Evolutionary conservation across 169 alveolate genomes (phyloP).

Genomic region (Theileria sp.): DNA sequence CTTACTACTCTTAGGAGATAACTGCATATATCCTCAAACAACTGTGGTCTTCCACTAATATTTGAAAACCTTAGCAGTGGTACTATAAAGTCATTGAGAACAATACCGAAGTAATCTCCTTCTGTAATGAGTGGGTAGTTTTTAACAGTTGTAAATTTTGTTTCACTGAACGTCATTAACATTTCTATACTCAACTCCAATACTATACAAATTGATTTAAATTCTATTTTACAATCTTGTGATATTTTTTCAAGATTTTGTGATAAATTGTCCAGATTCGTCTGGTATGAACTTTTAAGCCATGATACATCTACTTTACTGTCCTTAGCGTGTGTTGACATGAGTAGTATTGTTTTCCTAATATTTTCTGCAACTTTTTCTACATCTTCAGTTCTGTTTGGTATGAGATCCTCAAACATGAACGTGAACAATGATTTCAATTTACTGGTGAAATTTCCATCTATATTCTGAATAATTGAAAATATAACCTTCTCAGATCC

Average conservation of each 20-base stretch:
- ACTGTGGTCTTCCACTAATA: neutral
- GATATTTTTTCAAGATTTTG: neutral
- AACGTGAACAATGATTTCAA: slow-evolving; percentile 28
- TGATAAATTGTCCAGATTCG: neutral
- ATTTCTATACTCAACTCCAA: slow-evolving; percentile 56
- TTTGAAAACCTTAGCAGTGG: slow-evolving; percentile 50
- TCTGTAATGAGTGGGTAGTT: slow-evolving; percentile 19
- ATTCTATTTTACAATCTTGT: neutral
- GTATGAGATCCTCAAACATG: slow-evolving; percentile 24
- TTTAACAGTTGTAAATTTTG: neutral
- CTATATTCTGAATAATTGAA: slow-evolving; percentile 44
- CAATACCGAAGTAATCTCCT: slow-evolving; percentile 24
- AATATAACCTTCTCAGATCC: slow-evolving; percentile 56
- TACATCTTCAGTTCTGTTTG: neutral
- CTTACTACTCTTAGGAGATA: slow-evolving; percentile 47
- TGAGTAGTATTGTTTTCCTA: slow-evolving; percentile 25
- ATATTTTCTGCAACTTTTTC: slow-evolving; percentile 18
- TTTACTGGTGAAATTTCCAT: slow-evolving; percentile 55
- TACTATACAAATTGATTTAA: slow-evolving; percentile 30
- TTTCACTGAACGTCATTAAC: slow-evolving; percentile 12
- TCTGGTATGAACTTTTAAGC: slow-evolving; percentile 32
- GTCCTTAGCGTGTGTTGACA: slow-evolving; percentile 36
- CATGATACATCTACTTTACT: slow-evolving; percentile 32
- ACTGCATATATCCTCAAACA: slow-evolving; percentile 50
- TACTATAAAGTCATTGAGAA: slow-evolving; percentile 21